Conservation (phyloP, 1,284 basidiomycete species). For the Naganishia cerealis region DNA sequence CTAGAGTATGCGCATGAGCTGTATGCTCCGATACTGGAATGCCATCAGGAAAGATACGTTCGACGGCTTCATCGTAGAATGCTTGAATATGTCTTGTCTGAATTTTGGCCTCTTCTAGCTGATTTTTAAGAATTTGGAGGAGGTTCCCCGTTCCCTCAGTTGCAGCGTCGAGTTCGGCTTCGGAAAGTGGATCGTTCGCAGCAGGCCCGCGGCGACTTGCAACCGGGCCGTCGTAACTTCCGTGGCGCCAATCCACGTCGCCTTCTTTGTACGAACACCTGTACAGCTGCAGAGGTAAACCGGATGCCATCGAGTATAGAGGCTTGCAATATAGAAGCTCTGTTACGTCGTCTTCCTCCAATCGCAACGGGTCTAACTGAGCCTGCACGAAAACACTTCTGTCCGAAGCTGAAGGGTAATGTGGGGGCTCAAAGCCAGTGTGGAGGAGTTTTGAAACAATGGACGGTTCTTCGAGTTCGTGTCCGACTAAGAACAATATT, state of each 20-base stretch:
- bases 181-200: slow-evolving; percentile 22
- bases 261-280: slow-evolving; percentile 76
- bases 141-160: slow-evolving; percentile 43
- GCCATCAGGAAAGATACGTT: slow-evolving; percentile 12
- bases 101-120: slow-evolving; percentile 50
- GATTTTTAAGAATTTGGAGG: slow-evolving; percentile 43
- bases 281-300: slow-evolving; percentile 87
- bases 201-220: slow-evolving; percentile 33
- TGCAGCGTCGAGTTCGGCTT: slow-evolving; percentile 33
- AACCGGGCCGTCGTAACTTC: slow-evolving; percentile 54
- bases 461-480: slow-evolving; percentile 71
- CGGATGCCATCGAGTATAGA: slow-evolving; percentile 88
- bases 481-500: slow-evolving; percentile 82
- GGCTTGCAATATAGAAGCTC: slow-evolving; percentile 68
- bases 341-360: slow-evolving; percentile 45
- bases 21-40: slow-evolving; percentile 29
- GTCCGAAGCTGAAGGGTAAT: slow-evolving; percentile 17
- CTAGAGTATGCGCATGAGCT: slow-evolving; percentile 61
- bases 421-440: slow-evolving; percentile 51
- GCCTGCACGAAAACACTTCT: neutral
- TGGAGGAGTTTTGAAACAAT: slow-evolving; percentile 77
- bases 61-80: slow-evolving; percentile 31
- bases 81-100: slow-evolving; percentile 65
- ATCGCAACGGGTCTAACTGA: slow-evolving; percentile 39
- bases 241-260: slow-evolving; percentile 71